Conservation (phyloP, 2,329 filamentous ascomycete genomes). For the Fusarium neocosmosporiellum region DNA sequence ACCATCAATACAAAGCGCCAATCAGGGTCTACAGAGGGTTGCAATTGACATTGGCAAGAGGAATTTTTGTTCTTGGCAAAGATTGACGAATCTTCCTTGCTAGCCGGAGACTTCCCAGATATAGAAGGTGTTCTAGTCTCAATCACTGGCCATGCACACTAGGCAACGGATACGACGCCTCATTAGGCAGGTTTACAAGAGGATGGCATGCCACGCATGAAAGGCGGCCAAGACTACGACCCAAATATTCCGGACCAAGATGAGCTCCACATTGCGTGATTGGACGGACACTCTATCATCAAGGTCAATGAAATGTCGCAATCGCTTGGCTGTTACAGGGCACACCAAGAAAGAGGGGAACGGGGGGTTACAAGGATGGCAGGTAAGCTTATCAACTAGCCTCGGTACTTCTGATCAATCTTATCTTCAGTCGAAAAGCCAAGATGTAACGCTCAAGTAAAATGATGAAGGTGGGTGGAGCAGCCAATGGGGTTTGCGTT, state of each 20-base stretch:
- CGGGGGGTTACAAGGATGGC: background rate
- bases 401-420: background rate
- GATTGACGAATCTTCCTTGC: slow-evolving; percentile 13
- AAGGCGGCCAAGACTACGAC: background rate
- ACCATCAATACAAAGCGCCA: background rate
- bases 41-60: background rate
- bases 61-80: slow-evolving; percentile 22
- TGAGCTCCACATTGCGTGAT: background rate
- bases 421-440: background rate
- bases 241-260: background rate
- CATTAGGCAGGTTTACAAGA: slow-evolving; percentile 1
- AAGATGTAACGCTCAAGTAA: background rate
- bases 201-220: background rate
- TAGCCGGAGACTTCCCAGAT: slow-evolving; percentile 10
- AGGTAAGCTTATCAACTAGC: slow-evolving; percentile 1
- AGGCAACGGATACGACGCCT: background rate
- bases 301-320: background rate
- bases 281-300: background rate
- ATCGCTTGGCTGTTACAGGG: background rate
- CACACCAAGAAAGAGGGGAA: background rate
- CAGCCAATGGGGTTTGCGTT: background rate
- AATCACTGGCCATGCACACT: background rate
- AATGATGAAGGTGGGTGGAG: background rate
- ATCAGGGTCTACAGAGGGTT: background rate
- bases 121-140: slow-evolving; percentile 22